Evolutionary conservation across 2,329 filamentous ascomycete genomes (phyloP), one percentile per base, ranked within the genome.

Genomic region (Colletotrichum plurivorum): DNA sequence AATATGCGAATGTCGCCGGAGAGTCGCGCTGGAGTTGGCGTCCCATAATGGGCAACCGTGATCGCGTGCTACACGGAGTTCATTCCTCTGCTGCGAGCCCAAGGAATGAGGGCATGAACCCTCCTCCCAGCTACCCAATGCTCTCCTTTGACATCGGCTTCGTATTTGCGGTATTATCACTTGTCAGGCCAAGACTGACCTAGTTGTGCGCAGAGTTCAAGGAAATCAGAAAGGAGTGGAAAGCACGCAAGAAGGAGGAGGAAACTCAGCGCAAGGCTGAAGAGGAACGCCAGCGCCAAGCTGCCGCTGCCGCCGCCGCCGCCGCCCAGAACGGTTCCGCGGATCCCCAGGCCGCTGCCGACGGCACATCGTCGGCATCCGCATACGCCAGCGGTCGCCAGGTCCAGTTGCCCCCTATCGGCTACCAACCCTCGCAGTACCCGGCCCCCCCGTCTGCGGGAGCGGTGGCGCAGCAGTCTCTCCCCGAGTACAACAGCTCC

Each of bases 221-320:
- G 80, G 96, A 99, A 78, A 98, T 98, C 70, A 93, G 96, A 72
- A 98, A 98, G 79, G 95, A 98, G 78, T 99, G 96, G 96, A 99
- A 98, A 85, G 93, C 94, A 46, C 94, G 96, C 77, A 98, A 98
- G 89, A 99, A 99, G 93, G 96, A 98, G 80, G 95, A 98, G 76
- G 95, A 98, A 73, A 92, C 92, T 59, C 88, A 90, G 75, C 93
- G 95, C 77, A 98, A 98, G 85, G 93, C 92, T 13, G 94, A 95
- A 10, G 95, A 98, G 72, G 95, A 98, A 78, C 93, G 95, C 65
- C 91, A 90, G 80, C 88, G 86, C 16, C 81, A 84, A 56, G 79
- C 79, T 8, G 78, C 78, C 1, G 79, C 78, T 0, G 74, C 73
- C 3, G 80, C 78, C 2, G 79, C 80, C 12, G 88, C 88, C 36